Evolutionary conservation across 2,329 filamentous ascomycete genomes (phyloP).

Genomic region (Stagonosporopsis rhizophila): DNA sequence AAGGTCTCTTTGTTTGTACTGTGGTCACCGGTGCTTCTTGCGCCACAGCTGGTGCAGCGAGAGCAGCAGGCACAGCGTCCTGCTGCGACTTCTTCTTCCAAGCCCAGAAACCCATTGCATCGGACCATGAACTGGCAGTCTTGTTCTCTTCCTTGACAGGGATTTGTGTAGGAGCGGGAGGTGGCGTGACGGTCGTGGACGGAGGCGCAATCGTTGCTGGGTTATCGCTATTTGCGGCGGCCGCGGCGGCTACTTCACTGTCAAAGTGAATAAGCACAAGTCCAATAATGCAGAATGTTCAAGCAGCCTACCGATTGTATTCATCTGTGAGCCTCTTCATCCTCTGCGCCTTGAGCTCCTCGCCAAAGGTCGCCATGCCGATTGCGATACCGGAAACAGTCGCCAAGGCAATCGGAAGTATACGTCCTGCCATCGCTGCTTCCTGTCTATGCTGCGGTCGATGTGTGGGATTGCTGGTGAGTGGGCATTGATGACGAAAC

Average conservation of each 20-base stretch:
- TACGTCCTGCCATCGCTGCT: conserved; percentile 40
- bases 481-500: conserved; percentile 27
- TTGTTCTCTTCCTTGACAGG: conserved; percentile 22
- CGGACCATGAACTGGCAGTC: conserved; percentile 34
- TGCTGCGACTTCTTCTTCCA: conserved; percentile 39
- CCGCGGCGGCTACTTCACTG: conserved; percentile 37
- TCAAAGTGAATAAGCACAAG: conserved; percentile 19
- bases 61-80: conserved; percentile 64
- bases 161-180: conserved; percentile 13
- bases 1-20: conserved; percentile 58
- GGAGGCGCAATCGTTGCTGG: conserved; percentile 24
- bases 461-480: neutral
- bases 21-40: conserved; percentile 68
- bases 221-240: conserved; percentile 23
- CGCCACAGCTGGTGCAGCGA: conserved; percentile 64
- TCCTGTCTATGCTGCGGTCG: neutral
- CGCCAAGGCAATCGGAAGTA: conserved; percentile 44
- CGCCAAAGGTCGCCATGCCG: conserved; percentile 44
- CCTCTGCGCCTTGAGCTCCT: conserved; percentile 44
- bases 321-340: conserved; percentile 43
- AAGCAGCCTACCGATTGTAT: conserved; percentile 38
- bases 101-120: conserved; percentile 43
- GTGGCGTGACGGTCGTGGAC: conserved; percentile 13
- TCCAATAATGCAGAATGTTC: neutral
- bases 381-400: conserved; percentile 42